Percentiles rank a stretch among this genome's conserved stretches.
Evolutionary conservation across 116 monocot genomes (phyloP).

Genomic region (Dioscorea cayenensis): DNA sequence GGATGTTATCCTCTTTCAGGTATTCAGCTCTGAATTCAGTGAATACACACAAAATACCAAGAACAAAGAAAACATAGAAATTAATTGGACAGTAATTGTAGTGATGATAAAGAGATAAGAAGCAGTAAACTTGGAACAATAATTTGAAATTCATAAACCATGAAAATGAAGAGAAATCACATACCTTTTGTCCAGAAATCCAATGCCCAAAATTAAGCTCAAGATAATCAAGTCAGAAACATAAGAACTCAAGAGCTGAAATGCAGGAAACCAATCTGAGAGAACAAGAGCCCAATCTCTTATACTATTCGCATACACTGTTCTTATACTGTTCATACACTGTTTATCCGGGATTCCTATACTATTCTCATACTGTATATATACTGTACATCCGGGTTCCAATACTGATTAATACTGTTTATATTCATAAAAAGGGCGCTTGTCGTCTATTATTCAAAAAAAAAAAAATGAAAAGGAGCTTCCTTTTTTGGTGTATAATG

Average conservation of each 20-base stretch:
- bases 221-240: not conserved
- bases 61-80: not conserved
- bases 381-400: too few relatives aligned
- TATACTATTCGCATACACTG: too few relatives aligned
- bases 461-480: not conserved
- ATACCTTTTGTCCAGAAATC: not conserved
- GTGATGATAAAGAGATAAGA: too few relatives aligned
- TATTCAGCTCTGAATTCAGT: not conserved
- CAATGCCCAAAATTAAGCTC: not conserved
- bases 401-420: too few relatives aligned
- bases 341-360: too few relatives aligned
- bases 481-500: conserved; percentile 20
- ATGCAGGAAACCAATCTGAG: not conserved
- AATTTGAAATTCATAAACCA: not conserved
- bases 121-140: too few relatives aligned
- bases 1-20: not conserved
- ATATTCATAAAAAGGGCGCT: too few relatives aligned
- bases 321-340: too few relatives aligned
- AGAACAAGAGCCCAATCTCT: too few relatives aligned
- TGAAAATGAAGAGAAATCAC: not conserved
- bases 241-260: not conserved
- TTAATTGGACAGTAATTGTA: not conserved
- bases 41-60: not conserved
- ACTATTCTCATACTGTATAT: too few relatives aligned
- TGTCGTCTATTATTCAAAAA: too few relatives aligned